Evolutionary conservation across 495 filamentous ascomycete genomes (phyloP).

Genomic region (Penicillium tannophilum): DNA sequence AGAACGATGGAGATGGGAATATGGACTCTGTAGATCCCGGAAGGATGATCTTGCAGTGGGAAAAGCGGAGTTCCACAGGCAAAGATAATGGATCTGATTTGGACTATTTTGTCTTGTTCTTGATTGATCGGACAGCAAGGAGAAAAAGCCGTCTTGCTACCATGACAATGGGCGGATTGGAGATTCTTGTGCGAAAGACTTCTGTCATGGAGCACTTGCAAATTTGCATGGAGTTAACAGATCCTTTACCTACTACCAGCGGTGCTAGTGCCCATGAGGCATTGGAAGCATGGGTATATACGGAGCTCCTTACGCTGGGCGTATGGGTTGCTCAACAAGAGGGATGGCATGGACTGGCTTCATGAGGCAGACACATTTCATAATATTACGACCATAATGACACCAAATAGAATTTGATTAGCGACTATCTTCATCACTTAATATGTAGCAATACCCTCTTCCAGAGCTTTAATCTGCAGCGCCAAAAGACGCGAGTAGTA

Average conservation of each 20-base stretch:
- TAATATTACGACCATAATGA: not conserved
- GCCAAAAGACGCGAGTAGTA: slow-evolving; percentile 73
- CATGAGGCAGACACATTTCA: not conserved
- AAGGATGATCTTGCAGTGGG: slow-evolving; percentile 31
- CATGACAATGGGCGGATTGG: slow-evolving; percentile 26
- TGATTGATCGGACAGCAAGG: slow-evolving; percentile 27
- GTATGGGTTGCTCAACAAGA: slow-evolving; percentile 38
- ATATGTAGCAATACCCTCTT: slow-evolving; percentile 52
- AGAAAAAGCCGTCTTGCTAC: slow-evolving; percentile 31
- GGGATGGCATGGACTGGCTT: slow-evolving; percentile 28
- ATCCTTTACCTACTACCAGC: slow-evolving; percentile 1
- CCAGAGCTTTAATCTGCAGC: slow-evolving; percentile 71
- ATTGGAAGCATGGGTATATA: slow-evolving; percentile 36
- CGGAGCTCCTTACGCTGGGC: slow-evolving; percentile 37
- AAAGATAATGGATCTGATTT: slow-evolving; percentile 3
- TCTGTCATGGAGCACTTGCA: slow-evolving; percentile 26
- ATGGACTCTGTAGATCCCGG: slow-evolving; percentile 4
- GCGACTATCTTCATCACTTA: slow-evolving; percentile 5
- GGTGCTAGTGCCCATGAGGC: slow-evolving; percentile 5
- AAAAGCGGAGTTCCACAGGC: slow-evolving; percentile 15
- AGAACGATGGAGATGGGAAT: slow-evolving; percentile 9
- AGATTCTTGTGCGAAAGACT: slow-evolving; percentile 27
- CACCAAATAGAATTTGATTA: not conserved
- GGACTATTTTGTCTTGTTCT: slow-evolving; percentile 26
- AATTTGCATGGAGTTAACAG: slow-evolving; percentile 23